A percentile compares a stretch with the other conserved stretches of the same genome.
Conservation (phyloP, 2,329 filamentous ascomycete genomes). For the Claviceps sp. region DNA sequence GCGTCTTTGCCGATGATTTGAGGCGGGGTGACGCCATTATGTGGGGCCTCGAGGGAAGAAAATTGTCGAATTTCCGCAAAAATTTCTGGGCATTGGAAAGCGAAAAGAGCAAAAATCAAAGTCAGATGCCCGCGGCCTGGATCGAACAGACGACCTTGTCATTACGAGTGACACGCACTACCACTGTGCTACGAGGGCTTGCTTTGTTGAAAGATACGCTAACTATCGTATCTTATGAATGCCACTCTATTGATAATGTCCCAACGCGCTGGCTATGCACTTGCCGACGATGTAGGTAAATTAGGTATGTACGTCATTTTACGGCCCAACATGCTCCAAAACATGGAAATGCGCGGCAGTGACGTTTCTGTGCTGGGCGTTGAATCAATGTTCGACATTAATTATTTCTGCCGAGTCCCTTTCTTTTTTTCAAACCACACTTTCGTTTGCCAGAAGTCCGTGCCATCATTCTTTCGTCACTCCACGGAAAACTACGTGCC, state of each 20-base stretch:
- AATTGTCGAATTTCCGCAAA: neutral
- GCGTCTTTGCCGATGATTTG: too few relatives aligned
- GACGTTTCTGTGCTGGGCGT: too few relatives aligned
- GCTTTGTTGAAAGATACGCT: neutral
- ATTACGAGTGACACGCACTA: slow-evolving; percentile 1
- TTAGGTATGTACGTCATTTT: too few relatives aligned
- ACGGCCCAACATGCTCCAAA: too few relatives aligned
- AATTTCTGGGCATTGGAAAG: too few relatives aligned
- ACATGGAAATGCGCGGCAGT: too few relatives aligned
- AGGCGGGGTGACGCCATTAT: too few relatives aligned
- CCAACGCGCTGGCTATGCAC: neutral
- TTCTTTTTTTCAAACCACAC: neutral
- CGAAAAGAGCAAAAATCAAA: neutral
- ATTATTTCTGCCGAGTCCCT: too few relatives aligned
- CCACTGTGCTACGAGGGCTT: slow-evolving; percentile 1
- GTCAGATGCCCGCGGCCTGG: neutral
- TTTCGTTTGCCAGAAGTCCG: neutral
- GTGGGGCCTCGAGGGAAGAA: too few relatives aligned
- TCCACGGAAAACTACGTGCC: neutral
- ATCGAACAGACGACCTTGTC: slow-evolving; percentile 1
- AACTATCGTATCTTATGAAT: neutral
- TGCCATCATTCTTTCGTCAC: neutral
- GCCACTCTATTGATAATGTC: neutral
- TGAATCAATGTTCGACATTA: too few relatives aligned
- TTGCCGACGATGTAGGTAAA: too few relatives aligned